phyloP scores from a whole-genome alignment of 306 rosid species.

The Albizia julibrissin region DNA sequence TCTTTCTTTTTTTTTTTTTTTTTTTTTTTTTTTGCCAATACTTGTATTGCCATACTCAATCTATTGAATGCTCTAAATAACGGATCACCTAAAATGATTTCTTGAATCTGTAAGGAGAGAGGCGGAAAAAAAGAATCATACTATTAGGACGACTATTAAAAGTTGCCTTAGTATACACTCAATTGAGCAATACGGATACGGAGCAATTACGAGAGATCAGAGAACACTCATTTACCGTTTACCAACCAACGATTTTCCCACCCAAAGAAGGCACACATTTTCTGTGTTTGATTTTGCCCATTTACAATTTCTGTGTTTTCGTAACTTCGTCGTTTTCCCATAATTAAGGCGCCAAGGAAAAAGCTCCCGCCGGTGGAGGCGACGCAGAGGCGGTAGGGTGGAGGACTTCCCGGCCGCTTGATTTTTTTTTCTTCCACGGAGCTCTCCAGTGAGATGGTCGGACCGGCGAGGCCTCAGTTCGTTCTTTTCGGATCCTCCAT shows the following conservation, averaged over 20 bases:
- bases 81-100: neutral
- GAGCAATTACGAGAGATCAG: neutral
- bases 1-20: no score
- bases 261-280: neutral
- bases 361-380: neutral
- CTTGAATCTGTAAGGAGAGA: neutral
- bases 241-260: neutral
- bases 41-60: neutral
- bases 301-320: neutral
- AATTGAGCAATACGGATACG: no score
- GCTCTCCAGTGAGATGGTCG: constrained; percentile 58
- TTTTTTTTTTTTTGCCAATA: no score
- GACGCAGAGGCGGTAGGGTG: neutral
- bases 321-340: neutral
- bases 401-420: neutral
- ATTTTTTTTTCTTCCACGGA: neutral
- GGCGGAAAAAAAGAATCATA: no score
- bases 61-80: neutral
- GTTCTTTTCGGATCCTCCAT: constrained; percentile 96
- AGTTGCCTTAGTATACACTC: neutral
- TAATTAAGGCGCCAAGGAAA: neutral
- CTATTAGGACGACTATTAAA: neutral
- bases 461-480: constrained; percentile 75
- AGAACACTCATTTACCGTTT: neutral
- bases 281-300: neutral